These are phyloP conservation scores for Lipomyces spencermartinsiae DNA, from an alignment of 805 yeast species.

Conservation along the genomic window DNA sequence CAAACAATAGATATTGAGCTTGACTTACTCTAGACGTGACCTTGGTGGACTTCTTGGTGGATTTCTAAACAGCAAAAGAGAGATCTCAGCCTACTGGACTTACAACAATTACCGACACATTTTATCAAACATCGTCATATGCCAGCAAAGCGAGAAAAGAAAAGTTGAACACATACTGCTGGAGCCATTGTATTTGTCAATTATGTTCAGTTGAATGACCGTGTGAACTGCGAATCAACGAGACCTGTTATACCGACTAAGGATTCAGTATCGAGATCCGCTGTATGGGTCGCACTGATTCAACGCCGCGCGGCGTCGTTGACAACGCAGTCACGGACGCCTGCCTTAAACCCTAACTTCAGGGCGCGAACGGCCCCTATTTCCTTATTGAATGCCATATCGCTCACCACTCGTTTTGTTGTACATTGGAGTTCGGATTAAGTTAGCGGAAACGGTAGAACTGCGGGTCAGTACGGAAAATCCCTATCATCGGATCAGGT, in stretches of 20 bases:
- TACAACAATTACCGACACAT: conserved; percentile 38
- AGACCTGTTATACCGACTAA: not conserved
- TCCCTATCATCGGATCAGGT: no score
- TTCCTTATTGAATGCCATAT: no score
- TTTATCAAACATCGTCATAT: conserved; percentile 10
- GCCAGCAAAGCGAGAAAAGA: conserved; percentile 37
- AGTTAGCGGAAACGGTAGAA: no score
- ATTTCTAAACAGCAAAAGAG: conserved; percentile 55
- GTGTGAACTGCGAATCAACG: not conserved
- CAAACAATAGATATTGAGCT: not conserved
- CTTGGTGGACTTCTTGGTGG: conserved; percentile 77
- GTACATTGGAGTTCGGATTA: no score
- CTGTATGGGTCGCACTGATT: not conserved
- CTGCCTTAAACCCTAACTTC: no score
- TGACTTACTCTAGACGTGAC: conserved; percentile 41
- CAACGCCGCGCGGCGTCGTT: not conserved
- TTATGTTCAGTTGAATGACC: not conserved
- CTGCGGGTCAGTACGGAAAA: not conserved
- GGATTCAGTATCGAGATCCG: not conserved
- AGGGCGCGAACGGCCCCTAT: no score
- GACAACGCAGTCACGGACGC: not conserved
- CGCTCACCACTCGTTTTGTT: no score
- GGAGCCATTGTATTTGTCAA: conserved; percentile 17
- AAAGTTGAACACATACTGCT: conserved; percentile 26
- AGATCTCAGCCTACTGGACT: conserved; percentile 78